A percentile compares a stretch with the other conserved stretches of the same genome.
Evolutionary conservation across 805 yeast genomes (phyloP).

Genomic region (Starmerella stellata): DNA sequence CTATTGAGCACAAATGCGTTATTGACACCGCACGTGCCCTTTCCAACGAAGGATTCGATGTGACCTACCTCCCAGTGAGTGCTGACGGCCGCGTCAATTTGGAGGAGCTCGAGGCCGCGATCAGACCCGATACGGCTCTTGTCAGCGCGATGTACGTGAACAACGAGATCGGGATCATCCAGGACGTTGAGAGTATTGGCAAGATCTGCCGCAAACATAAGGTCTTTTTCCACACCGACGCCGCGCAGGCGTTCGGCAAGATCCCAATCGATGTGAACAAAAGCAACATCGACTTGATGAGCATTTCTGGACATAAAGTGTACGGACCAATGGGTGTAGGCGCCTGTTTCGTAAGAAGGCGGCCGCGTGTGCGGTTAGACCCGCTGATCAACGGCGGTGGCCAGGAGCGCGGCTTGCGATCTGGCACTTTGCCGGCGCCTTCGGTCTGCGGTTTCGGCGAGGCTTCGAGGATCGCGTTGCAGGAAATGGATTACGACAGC

Average conservation of each 20-base stretch:
- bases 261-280: slow-evolving; percentile 82
- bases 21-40: slow-evolving; percentile 85
- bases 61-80: slow-evolving; percentile 76
- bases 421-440: slow-evolving; percentile 96
- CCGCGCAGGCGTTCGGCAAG: slow-evolving; percentile 94
- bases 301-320: slow-evolving; percentile 87
- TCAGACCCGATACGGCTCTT: slow-evolving; percentile 75
- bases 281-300: slow-evolving; percentile 79
- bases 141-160: slow-evolving; percentile 95
- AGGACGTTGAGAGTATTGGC: slow-evolving; percentile 90
- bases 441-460: slow-evolving; percentile 91
- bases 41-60: slow-evolving; percentile 93
- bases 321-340: slow-evolving; percentile 98
- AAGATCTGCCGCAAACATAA: slow-evolving; percentile 66
- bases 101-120: slow-evolving; percentile 61
- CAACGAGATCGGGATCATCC: slow-evolving; percentile 94
- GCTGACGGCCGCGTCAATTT: slow-evolving; percentile 62
- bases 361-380: slow-evolving; percentile 94
- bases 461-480: slow-evolving; percentile 68
- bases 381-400: slow-evolving; percentile 96
- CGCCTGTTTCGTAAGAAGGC: slow-evolving; percentile 84
- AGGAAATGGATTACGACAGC: slow-evolving; percentile 58
- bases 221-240: slow-evolving; percentile 93
- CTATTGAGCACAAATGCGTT: slow-evolving; percentile 98
- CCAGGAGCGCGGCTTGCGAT: slow-evolving; percentile 93